Evolutionary conservation across 331 rosid species (phyloP).

Genomic region (Spiraea crenata): DNA sequence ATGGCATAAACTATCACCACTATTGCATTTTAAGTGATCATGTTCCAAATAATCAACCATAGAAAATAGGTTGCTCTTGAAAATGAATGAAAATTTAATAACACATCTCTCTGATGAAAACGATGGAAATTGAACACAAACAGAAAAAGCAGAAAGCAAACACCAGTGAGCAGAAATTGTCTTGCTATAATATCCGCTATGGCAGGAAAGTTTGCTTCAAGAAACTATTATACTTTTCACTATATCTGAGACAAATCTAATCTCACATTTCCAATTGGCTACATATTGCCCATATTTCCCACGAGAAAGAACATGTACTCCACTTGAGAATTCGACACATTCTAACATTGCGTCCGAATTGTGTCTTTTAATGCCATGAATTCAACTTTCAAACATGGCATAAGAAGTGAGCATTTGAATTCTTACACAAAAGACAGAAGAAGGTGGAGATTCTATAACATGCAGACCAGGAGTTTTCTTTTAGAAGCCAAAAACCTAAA

Average conservation of each 20-base stretch:
- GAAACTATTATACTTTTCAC: background rate
- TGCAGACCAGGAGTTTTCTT: background rate
- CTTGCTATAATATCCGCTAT: background rate
- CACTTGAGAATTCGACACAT: too few relatives aligned
- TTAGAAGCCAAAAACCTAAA: background rate
- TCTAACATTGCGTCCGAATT: background rate
- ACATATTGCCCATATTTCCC: too few relatives aligned
- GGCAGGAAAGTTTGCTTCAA: background rate
- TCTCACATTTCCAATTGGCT: too few relatives aligned
- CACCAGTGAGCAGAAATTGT: background rate
- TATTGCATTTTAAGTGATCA: background rate
- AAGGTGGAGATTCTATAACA: background rate
- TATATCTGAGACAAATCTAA: background rate
- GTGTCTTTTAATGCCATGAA: background rate
- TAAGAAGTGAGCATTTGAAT: background rate
- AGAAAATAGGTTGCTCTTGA: background rate
- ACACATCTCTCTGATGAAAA: background rate
- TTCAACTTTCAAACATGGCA: background rate
- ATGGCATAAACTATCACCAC: background rate
- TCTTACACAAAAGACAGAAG: background rate
- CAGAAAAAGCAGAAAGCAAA: background rate
- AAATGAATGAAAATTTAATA: background rate
- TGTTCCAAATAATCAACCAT: background rate
- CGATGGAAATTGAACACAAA: too few relatives aligned
- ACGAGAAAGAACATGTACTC: too few relatives aligned